A percentile compares a stretch with the other conserved stretches of the same genome.
phyloP scores from a whole-genome alignment of 306 rosid genomes.

The Glycine soja region DNA sequence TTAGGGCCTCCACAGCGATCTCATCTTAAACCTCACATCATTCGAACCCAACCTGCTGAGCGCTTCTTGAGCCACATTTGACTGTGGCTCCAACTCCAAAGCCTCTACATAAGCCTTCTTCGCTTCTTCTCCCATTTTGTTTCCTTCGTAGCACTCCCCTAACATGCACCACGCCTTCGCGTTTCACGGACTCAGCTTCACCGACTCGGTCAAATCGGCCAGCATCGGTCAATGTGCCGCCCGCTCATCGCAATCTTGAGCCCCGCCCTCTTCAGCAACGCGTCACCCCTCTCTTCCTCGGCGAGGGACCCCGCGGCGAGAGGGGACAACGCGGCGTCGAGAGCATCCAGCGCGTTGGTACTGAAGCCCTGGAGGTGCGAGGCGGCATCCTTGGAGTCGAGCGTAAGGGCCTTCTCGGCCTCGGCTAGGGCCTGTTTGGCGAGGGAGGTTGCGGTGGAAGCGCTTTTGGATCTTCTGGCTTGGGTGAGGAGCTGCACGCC shows the following conservation, averaged over 20 bases:
- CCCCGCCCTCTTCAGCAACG: slow-evolving; percentile 82
- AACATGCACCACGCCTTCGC: slow-evolving; percentile 64
- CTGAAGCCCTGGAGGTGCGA: no score
- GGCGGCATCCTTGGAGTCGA: no score
- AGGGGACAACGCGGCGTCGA: no score
- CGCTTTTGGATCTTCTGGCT: slow-evolving; percentile 58
- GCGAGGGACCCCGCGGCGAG: no score
- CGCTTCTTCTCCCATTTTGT: slow-evolving; percentile 78
- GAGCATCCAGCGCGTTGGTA: no score
- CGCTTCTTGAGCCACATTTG: slow-evolving; percentile 62
- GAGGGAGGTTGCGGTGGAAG: no score
- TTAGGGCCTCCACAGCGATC: slow-evolving; percentile 89
- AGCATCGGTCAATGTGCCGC: slow-evolving; percentile 64
- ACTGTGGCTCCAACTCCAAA: slow-evolving; percentile 59
- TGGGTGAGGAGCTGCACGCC: slow-evolving; percentile 81
- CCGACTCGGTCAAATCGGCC: slow-evolving; percentile 66
- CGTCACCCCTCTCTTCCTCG: slow-evolving; percentile 72
- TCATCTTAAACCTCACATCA: slow-evolving; percentile 47
- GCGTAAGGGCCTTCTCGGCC: no score
- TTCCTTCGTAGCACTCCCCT: slow-evolving; percentile 78
- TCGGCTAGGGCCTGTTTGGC: no score
- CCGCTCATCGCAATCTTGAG: slow-evolving; percentile 61
- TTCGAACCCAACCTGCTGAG: slow-evolving; percentile 59
- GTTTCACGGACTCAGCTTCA: slow-evolving; percentile 65
- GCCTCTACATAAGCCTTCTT: slow-evolving; percentile 77